These are phyloP conservation scores for Pichia insulana DNA, from an alignment of 805 yeast genomes.

Conservation along the genomic window DNA sequence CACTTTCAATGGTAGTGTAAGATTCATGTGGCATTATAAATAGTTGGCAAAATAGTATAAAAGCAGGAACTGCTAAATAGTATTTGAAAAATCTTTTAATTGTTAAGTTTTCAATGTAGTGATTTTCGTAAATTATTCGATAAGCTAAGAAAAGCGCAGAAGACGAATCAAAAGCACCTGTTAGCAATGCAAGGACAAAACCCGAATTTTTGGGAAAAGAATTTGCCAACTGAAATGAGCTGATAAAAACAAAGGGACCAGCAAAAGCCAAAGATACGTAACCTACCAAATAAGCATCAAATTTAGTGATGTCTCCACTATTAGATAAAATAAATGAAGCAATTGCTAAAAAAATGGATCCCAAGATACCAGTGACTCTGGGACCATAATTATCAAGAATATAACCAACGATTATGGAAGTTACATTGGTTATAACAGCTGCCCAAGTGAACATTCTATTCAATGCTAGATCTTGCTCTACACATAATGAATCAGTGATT, in stretches of 20 bases:
- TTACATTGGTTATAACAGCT: slow-evolving; percentile 77
- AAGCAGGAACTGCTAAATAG: slow-evolving; percentile 69
- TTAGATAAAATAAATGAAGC: slow-evolving; percentile 38
- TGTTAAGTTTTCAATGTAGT: slow-evolving; percentile 30
- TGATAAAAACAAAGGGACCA: slow-evolving; percentile 89
- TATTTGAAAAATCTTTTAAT: slow-evolving; percentile 52
- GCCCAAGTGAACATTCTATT: slow-evolving; percentile 80
- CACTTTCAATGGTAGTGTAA: slow-evolving; percentile 61
- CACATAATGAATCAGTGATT: slow-evolving; percentile 33
- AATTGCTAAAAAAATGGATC: slow-evolving; percentile 47
- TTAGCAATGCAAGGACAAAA: slow-evolving; percentile 65
- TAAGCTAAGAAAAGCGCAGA: slow-evolving; percentile 79
- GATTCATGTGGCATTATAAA: slow-evolving; percentile 73
- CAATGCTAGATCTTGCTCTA: slow-evolving; percentile 72
- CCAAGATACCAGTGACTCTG: slow-evolving; percentile 64
- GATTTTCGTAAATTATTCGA: slow-evolving; percentile 51
- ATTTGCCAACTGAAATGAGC: slow-evolving; percentile 84
- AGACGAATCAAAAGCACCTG: slow-evolving; percentile 93
- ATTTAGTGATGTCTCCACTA: slow-evolving; percentile 16
- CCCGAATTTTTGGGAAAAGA: slow-evolving; percentile 80
- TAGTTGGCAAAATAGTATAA: slow-evolving; percentile 65
- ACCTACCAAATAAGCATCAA: slow-evolving; percentile 69
- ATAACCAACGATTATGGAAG: slow-evolving; percentile 76
- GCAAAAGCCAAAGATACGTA: slow-evolving; percentile 75
- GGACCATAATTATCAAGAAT: slow-evolving; percentile 79